Evolutionary conservation across 2,329 filamentous ascomycete species (phyloP).

Genomic region (Curvularia sp.): DNA sequence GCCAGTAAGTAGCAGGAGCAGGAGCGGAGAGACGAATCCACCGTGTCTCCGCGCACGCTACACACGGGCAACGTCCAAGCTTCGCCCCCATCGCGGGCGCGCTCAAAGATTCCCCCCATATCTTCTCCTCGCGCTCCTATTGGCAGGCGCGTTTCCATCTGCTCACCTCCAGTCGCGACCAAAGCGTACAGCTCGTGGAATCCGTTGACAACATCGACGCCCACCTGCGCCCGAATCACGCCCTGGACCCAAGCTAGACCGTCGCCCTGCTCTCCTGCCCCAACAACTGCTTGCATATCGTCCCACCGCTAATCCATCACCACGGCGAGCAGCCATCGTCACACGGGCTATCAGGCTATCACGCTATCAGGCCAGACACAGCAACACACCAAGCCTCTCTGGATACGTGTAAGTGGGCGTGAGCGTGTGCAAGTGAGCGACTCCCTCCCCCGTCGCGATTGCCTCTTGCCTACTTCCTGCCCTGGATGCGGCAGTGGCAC

Average conservation of each 20-base stretch:
- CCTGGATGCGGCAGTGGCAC: conserved; percentile 10
- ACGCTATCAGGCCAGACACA: conserved; percentile 3
- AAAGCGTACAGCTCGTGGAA: conserved; percentile 7
- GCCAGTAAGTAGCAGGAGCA: background rate
- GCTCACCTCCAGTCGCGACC: conserved; percentile 16
- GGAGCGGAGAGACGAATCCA: background rate
- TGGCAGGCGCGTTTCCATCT: conserved; percentile 17
- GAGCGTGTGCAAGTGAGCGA: conserved; percentile 7
- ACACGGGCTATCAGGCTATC: conserved; percentile 20
- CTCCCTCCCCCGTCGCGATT: conserved; percentile 2
- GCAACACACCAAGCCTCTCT: conserved; percentile 5
- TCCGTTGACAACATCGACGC: conserved; percentile 25
- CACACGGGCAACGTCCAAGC: conserved; percentile 15
- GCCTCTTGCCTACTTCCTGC: background rate
- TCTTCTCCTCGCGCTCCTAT: conserved; percentile 22
- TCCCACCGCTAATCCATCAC: conserved; percentile 21
- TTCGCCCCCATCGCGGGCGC: conserved; percentile 8
- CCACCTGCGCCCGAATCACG: conserved; percentile 17
- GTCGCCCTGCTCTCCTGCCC: conserved; percentile 17
- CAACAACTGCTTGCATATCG: conserved; percentile 24
- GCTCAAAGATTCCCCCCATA: conserved; percentile 11
- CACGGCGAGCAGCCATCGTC: conserved; percentile 17
- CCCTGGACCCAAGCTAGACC: conserved; percentile 14
- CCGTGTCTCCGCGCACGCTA: conserved; percentile 10
- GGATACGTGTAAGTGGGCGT: background rate